Base-by-base conservation (phyloP, 495 filamentous ascomycete species). In the Cryomyces antarcticus region DNA sequence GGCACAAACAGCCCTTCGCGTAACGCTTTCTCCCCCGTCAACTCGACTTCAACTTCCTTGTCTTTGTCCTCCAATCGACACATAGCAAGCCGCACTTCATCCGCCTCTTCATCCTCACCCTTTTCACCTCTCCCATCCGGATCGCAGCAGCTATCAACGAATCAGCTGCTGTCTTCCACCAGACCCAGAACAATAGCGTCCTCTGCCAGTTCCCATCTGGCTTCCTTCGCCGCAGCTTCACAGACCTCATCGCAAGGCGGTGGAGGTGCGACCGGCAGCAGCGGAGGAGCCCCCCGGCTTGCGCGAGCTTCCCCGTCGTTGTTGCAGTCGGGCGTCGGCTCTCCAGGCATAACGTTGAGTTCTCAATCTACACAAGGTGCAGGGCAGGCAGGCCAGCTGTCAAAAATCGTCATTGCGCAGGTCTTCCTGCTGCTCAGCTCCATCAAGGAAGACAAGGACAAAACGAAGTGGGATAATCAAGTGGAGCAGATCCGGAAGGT, bases 331-430 rank as follows among this genome's bases (percentile, higher is more conserved):
- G 77, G 66, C 43, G 62, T 75, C 51, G 73, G 68, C 47, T 78
- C 73, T 43, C 75, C 75, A 28, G 71, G 62, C 44, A 72, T 70
- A 45, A 60, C 69, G 41, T 63, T 65, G 39, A 71, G 73, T 44
- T 68, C 53, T 11, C 40, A 43, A 3, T 44, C 47, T 42, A 44
- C 44, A 17, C 39, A 43, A 40, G 41, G 31, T 29, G n/a, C 44
- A 24, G 42, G 50, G 28, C 55, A 57, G 29, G 46, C 61, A 38
- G 55, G 52, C 11, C 44, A 40, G 38, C 63, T 83, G 44, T 71
- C 82, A 36, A 93, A 85, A 57, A 88, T 99, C 58, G 84, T 83
- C 45, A 78, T 92, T 51, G 85, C 88, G 44, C 92, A 99, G 68
- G 75, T 96, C 44, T 92, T 87, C 62, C 70, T 99, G 45, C 72